Evolutionary conservation across 139 green algal genomes (phyloP), one percentile per base, ranked within the genome.

Genomic region (Tetraselmis striata): DNA sequence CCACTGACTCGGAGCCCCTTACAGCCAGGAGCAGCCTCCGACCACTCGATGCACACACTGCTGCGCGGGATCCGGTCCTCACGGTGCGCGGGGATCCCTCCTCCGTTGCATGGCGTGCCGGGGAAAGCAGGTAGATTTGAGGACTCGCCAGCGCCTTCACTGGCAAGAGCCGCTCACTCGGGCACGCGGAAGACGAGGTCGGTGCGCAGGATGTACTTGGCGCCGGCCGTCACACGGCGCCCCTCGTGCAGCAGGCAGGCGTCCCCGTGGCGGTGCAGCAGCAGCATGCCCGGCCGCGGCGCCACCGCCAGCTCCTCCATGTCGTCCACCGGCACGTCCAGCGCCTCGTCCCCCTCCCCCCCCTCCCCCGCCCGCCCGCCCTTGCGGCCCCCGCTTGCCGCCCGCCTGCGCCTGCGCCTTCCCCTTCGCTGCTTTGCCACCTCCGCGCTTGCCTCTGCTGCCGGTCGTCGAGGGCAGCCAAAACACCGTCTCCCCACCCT

Each of bases 201-300:
- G 5, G 85, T 93, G 24, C 92, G 86, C 81, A 95, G 85, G 32
- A 95, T 85, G 29, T 95, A 95, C 82, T 95, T 95, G 31, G 80
- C 29, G 1, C 91, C 92, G 0, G 32, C 28, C 28, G 2, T 59
- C 78, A 95, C 92, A 31, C 59, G 78, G 5, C 67, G 59, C 0
- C 67, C 91, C 76, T 95, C 92, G 79, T 95, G 92, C 80, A 92
- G 86, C 77, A 95, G 29, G 80, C 90, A 95, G 29, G 59, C 28
- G 26, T 88, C 84, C 1, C 92, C 92, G 76, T 95, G 92, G 32
- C 86, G 59, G 78, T 95, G 92, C 78, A 95, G 81, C 81, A 95
- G 79, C 29, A 89, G 88, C 74, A 90, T 67, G 0, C 92, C 92
- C 23, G 88, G 59, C 27, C 30, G 31, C 27, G 92, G 92, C 28